A percentile compares a stretch with the other conserved stretches of the same genome.
These are phyloP conservation scores for Yamadazyma epiphylla DNA, from an alignment of 1,139 yeast species.

Conservation along the genomic window DNA sequence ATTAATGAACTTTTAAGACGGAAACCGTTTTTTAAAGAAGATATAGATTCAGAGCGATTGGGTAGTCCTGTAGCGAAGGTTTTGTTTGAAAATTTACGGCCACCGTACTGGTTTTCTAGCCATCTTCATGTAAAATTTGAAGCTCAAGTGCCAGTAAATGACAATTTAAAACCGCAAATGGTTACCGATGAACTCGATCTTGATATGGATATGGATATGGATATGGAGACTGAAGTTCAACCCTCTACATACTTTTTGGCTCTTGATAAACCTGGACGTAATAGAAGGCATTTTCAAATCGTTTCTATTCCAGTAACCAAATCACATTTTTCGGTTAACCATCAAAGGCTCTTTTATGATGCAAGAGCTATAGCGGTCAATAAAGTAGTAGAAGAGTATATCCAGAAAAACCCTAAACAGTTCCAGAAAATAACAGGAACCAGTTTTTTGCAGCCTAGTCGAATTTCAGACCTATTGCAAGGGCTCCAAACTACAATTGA, in stretches of 20 bases:
- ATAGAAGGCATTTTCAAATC: constrained; percentile 10
- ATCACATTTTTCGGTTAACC: constrained; percentile 9
- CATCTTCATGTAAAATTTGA: constrained; percentile 78
- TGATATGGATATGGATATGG: constrained; percentile 17
- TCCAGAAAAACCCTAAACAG: background rate
- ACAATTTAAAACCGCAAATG: constrained; percentile 7
- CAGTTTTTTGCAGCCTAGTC: background rate
- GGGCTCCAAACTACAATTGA: constrained; percentile 15
- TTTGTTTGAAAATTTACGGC: constrained; percentile 52
- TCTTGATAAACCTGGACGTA: constrained; percentile 64
- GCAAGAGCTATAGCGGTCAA: constrained; percentile 47
- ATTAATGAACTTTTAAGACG: constrained; percentile 36
- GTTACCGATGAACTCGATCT: constrained; percentile 20
- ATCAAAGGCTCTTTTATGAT: constrained; percentile 31
- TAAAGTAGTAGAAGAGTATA: constrained; percentile 31
- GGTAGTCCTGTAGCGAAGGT: constrained; percentile 76
- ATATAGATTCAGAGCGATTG: constrained; percentile 53
- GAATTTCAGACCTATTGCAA: constrained; percentile 2
- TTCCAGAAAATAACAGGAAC: background rate
- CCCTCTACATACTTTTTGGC: constrained; percentile 67
- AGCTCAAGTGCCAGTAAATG: constrained; percentile 38
- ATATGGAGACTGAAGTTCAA: constrained; percentile 1
- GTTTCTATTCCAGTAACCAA: constrained; percentile 6
- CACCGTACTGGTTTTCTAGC: constrained; percentile 80
- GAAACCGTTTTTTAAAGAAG: constrained; percentile 69